Percentiles rank a stretch among this genome's conserved stretches.
phyloP scores from a whole-genome alignment of 2,329 filamentous ascomycete species.

The Fusarium illudens region DNA sequence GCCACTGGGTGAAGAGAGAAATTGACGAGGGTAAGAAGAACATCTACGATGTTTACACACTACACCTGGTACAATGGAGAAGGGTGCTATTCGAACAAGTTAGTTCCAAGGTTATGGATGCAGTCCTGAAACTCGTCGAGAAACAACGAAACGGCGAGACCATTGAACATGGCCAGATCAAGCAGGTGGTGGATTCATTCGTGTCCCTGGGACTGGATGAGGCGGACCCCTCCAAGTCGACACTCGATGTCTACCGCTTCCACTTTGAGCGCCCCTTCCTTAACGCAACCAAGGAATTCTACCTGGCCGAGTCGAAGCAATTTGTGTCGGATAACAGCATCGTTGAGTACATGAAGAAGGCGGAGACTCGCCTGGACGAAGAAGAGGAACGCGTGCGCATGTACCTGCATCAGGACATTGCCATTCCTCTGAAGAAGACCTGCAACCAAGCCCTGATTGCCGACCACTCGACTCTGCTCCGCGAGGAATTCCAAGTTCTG shows the following conservation, averaged over 20 bases:
- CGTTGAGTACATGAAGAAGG: constrained; percentile 99
- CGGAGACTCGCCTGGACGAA: constrained; percentile 85
- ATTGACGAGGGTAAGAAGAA: constrained; percentile 99
- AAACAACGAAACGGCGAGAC: constrained; percentile 98
- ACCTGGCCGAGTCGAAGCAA: constrained; percentile 88
- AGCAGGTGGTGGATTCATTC: constrained; percentile 95
- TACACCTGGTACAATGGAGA: constrained; percentile 96
- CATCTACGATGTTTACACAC: constrained; percentile 96
- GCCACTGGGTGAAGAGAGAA: constrained; percentile 98
- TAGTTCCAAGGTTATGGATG: constrained; percentile 89
- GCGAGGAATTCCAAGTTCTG: constrained; percentile 94
- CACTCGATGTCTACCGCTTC: constrained; percentile 90
- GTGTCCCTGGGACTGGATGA: constrained; percentile 95
- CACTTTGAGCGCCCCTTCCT: constrained; percentile 96
- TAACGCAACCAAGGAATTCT: constrained; percentile 83
- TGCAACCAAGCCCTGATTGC: constrained; percentile 92
- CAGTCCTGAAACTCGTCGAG: constrained; percentile 93
- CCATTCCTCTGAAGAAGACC: constrained; percentile 80
- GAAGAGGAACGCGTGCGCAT: constrained; percentile 93
- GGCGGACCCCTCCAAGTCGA: constrained; percentile 90
- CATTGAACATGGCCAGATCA: constrained; percentile 96
- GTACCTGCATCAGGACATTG: constrained; percentile 92
- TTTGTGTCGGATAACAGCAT: constrained; percentile 97
- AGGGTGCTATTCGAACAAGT: constrained; percentile 87
- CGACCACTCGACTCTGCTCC: constrained; percentile 83